These are phyloP conservation scores for Microbotryomycetes sp. DNA, from an alignment of 1,284 basidiomycete species.

Conservation along the genomic window DNA sequence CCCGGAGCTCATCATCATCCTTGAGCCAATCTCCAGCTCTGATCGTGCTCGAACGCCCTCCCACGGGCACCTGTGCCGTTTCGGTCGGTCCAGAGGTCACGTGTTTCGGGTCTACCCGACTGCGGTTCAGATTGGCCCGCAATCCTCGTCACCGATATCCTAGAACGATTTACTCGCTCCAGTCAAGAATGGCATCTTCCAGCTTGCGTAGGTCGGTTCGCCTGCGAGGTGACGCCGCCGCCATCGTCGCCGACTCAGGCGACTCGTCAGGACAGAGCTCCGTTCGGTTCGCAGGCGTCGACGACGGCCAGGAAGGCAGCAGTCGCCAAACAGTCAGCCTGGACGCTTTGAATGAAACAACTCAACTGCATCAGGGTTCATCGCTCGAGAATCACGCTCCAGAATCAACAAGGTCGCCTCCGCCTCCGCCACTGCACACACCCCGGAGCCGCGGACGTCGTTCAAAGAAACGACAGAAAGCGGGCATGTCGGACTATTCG, in stretches of 20 bases:
- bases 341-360: background rate
- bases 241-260: background rate
- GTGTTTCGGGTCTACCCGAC: background rate
- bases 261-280: background rate
- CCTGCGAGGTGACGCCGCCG: background rate
- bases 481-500: no score
- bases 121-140: background rate
- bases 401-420: background rate
- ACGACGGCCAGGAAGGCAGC: background rate
- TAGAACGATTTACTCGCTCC: no score
- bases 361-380: background rate
- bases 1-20: no score
- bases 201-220: no score
- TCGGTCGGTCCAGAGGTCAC: no score
- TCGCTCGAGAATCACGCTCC: background rate
- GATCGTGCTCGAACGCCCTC: no score
- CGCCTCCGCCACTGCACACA: background rate
- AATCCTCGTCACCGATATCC: background rate
- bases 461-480: no score
- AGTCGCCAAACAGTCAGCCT: no score
- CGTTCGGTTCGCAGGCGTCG: background rate
- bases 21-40: no score
- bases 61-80: no score
- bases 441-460: no score
- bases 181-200: background rate